phyloP scores from a whole-genome alignment of 176 grass and related monocot genomes.

The Elaeis guineensis region DNA sequence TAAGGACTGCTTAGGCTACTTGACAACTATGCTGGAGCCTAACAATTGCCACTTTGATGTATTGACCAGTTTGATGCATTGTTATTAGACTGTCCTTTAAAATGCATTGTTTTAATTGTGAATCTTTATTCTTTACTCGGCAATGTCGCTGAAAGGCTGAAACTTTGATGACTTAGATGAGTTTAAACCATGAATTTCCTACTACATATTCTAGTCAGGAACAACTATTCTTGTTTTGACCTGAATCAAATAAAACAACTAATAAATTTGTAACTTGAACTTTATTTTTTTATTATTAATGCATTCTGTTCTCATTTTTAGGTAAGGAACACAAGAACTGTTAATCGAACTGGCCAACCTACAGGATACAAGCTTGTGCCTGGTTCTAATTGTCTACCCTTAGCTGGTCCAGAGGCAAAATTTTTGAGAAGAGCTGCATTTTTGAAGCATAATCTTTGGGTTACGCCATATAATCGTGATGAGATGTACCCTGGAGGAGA shows the following conservation, averaged over 20 bases:
- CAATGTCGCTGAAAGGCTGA: no score
- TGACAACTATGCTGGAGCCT: no score
- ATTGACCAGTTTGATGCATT: no score
- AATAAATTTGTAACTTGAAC: background rate
- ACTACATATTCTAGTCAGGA: no score
- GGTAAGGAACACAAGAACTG: conserved; percentile 88
- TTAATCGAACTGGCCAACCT: conserved; percentile 90
- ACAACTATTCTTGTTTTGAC: background rate
- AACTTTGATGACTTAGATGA: no score
- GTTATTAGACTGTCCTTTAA: background rate
- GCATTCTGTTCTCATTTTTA: conserved; percentile 13
- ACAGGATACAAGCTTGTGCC: conserved; percentile 93
- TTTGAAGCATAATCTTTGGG: conserved; percentile 98
- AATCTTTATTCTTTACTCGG: no score
- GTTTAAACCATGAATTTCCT: no score
- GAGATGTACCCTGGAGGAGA: conserved; percentile 96
- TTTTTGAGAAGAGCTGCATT: conserved; percentile 92
- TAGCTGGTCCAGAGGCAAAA: conserved; percentile 73
- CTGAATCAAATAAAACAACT: background rate
- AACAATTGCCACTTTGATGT: no score
- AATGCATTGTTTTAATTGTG: background rate
- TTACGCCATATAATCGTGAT: conserved; percentile 70
- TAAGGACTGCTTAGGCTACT: no score
- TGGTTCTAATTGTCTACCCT: conserved; percentile 74
- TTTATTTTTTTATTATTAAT: background rate